Base-by-base conservation (phyloP, 352 stramenopile species). In the Phytophthora tubulina region DNA sequence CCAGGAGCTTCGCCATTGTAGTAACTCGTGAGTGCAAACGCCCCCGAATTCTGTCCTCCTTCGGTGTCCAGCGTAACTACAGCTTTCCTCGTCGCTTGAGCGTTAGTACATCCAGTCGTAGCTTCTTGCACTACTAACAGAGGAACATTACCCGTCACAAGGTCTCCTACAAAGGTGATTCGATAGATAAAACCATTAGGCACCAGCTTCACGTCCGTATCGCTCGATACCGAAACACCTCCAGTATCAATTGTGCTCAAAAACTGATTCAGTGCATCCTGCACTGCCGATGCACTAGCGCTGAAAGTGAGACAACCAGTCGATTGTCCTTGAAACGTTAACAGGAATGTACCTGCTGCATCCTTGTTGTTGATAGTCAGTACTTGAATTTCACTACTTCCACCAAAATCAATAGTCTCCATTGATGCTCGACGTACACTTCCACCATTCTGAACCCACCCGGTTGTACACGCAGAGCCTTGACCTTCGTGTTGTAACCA, bases 91-190 rank as follows among this genome's bases (percentile, higher is more conserved):
- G 63, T 72, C 36, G 45, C 7, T 10, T 48, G 30, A 5, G 51
- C 10, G 31, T 63, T 72, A 6, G 42, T 21, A 50, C 69, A 76
- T 6, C 36, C 45, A n/a, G 36, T 15, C 33, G 42, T 59, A 32
- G 33, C 51, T 48, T 55, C 21, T 21, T 67, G 44, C 6, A 71
- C 67, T 13, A 21, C 38, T 36, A 92, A 55, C 2, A 70, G 35
- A 0, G 77, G 75, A 0, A 93, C 53, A 38, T 92, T 81, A 1
- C 88, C 88, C 0, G 75, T 85, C 3, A 92, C 83, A 8, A 78
- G 53, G 1, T 93, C 72, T 0, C 86, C 85, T 3, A 88, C 48
- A 67, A 95, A 95, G 15, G 88, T 93, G 51, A 94, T 76, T 10
- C 70, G 63, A 70, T 88, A 85, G 3, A 92, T 72, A 52, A 67